Evolutionary conservation across 345 rosid species (phyloP).

Genomic region (Draba incana): DNA sequence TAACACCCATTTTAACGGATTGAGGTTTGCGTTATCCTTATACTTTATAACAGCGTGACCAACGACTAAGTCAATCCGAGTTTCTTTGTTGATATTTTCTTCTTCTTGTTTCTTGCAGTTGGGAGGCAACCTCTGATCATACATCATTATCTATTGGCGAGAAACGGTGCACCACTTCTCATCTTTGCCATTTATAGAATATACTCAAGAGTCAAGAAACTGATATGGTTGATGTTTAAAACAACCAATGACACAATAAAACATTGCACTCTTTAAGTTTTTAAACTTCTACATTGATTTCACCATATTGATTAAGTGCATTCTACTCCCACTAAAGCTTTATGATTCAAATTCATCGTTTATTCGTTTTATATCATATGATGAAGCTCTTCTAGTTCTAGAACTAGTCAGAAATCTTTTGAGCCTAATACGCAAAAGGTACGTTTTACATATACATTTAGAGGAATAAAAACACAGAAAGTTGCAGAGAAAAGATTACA

Average conservation of each 20-base stretch:
- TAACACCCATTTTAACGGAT: neutral
- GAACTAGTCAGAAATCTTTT: constrained; percentile 27
- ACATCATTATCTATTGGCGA: constrained; percentile 25
- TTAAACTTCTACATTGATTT: neutral
- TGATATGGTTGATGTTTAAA: constrained; percentile 31
- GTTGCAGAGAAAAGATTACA: neutral
- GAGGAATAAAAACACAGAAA: neutral
- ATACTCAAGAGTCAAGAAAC: constrained; percentile 32
- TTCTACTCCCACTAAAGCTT: neutral
- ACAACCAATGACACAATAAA: constrained; percentile 1
- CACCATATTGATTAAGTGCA: constrained; percentile 12
- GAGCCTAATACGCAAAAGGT: constrained; percentile 37
- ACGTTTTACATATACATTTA: constrained; percentile 34
- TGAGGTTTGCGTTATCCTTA: neutral
- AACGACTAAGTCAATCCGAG: constrained; percentile 8
- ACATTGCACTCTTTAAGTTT: neutral
- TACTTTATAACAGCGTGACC: neutral
- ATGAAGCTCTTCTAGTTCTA: constrained; percentile 11
- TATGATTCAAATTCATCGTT: constrained; percentile 30
- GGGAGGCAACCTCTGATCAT: constrained; percentile 72
- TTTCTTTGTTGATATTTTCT: neutral
- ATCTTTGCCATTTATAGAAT: constrained; percentile 27
- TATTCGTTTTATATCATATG: constrained; percentile 31
- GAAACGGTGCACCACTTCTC: constrained; percentile 19
- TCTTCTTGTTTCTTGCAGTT: constrained; percentile 47